Conservation (phyloP, 2,329 filamentous ascomycete species). For the Claviceps pazoutovae region DNA sequence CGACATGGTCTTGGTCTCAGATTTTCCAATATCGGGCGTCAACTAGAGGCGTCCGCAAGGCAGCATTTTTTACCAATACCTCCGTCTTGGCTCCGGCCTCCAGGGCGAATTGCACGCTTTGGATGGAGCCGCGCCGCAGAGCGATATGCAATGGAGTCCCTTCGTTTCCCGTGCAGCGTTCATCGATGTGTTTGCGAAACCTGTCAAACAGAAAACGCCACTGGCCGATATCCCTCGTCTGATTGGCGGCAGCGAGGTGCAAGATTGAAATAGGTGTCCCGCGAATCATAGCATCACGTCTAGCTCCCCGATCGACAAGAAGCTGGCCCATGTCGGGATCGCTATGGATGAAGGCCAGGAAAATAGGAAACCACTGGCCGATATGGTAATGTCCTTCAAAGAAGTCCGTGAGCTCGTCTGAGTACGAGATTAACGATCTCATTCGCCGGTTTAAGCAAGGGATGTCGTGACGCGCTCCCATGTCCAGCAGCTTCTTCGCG, state of each 20-base stretch:
- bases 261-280: not conserved
- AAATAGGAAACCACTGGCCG: not conserved
- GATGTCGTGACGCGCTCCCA: not conserved
- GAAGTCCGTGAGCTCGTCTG: not conserved
- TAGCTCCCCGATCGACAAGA: not conserved
- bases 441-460: not conserved
- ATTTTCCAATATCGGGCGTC: not conserved
- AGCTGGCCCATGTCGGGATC: not conserved
- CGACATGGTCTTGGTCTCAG: not conserved
- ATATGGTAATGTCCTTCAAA: not conserved
- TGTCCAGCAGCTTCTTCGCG: not conserved
- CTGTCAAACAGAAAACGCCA: not conserved
- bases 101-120: not conserved
- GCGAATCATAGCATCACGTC: not conserved
- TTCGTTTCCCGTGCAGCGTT: not conserved
- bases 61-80: not conserved
- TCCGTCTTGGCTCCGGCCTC: not conserved
- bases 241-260: not conserved
- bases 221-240: not conserved
- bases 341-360: not conserved
- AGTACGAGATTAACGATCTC: not conserved
- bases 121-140: not conserved
- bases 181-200: not conserved
- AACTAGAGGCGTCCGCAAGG: not conserved
- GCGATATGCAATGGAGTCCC: not conserved